Percentiles rank a stretch among this genome's conserved stretches.
Evolutionary conservation across 192 early-diverging fungal genomes (phyloP).

Genomic region (Coemansia sp.): DNA sequence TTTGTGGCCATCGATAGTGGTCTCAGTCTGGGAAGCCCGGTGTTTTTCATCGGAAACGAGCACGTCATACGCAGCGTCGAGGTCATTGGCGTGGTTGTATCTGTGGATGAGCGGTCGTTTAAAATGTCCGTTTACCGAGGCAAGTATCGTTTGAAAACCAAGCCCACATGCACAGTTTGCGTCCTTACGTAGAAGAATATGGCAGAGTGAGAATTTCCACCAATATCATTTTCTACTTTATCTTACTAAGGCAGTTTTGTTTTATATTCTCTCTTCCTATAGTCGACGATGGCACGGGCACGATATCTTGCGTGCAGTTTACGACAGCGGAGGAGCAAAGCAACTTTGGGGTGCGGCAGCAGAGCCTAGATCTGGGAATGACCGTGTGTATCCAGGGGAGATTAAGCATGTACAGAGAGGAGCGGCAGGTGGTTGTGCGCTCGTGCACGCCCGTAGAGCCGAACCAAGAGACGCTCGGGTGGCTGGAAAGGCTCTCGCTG

Average conservation of each 20-base stretch:
- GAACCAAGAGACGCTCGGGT: slow-evolving; percentile 33
- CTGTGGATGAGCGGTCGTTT: slow-evolving; percentile 11
- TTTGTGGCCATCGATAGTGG: slow-evolving; percentile 15
- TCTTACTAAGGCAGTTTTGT: background rate
- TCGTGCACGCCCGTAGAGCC: slow-evolving; percentile 12
- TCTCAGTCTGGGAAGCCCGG: slow-evolving; percentile 6
- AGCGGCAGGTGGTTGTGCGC: slow-evolving; percentile 32
- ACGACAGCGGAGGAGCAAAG: slow-evolving; percentile 21
- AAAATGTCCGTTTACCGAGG: slow-evolving; percentile 31
- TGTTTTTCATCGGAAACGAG: slow-evolving; percentile 39
- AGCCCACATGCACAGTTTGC: too few relatives aligned
- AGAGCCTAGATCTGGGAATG: slow-evolving; percentile 14
- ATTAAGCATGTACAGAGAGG: slow-evolving; percentile 17
- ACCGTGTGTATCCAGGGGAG: slow-evolving; percentile 34
- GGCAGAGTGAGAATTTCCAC: too few relatives aligned
- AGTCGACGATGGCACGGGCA: slow-evolving; percentile 48
- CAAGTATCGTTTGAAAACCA: too few relatives aligned
- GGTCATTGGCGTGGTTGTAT: slow-evolving; percentile 40
- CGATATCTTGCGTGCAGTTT: slow-evolving; percentile 36
- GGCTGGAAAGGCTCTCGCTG: slow-evolving; percentile 39
- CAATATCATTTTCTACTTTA: too few relatives aligned
- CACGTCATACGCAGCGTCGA: slow-evolving; percentile 31
- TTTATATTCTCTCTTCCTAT: background rate
- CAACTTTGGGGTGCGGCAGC: slow-evolving; percentile 3
- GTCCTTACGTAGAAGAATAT: too few relatives aligned